Evolutionary conservation across 2,329 filamentous ascomycete species (phyloP).

Genomic region (Cercospora janseana): DNA sequence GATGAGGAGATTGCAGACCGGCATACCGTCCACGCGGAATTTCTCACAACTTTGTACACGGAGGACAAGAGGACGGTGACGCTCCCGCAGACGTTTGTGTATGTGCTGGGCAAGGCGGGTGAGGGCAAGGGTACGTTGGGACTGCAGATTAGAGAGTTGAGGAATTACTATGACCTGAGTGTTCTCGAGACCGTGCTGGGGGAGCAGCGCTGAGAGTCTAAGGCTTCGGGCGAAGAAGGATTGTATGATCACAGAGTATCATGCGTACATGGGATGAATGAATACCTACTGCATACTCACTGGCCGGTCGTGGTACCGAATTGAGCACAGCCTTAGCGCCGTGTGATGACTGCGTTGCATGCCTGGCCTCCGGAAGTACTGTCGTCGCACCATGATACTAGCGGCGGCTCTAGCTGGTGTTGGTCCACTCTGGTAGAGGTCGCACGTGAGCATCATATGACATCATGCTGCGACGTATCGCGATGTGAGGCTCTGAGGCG

Average conservation of each 20-base stretch:
- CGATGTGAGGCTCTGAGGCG: no score
- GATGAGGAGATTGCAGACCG: neutral
- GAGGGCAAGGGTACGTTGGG: slow-evolving; percentile 16
- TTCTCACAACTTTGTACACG: slow-evolving; percentile 13
- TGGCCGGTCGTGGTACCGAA: no score
- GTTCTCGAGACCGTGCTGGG: slow-evolving; percentile 15
- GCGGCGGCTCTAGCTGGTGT: no score
- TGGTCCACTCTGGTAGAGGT: no score
- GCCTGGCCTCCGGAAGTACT: no score
- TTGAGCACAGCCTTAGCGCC: no score
- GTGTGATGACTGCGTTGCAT: no score
- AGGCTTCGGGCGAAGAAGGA: neutral
- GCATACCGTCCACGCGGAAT: slow-evolving; percentile 15
- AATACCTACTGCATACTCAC: no score
- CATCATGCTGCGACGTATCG: no score
- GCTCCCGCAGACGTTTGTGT: slow-evolving; percentile 20
- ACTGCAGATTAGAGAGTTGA: slow-evolving; percentile 19
- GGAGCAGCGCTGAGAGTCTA: neutral
- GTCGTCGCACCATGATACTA: no score
- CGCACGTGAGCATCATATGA: no score
- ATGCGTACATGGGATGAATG: neutral
- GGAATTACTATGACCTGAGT: slow-evolving; percentile 23
- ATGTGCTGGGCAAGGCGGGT: slow-evolving; percentile 19
- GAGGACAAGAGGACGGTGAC: slow-evolving; percentile 2
- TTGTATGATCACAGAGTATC: neutral